These are phyloP conservation scores for Trichoderma harzianum DNA, from an alignment of 2,329 filamentous ascomycete species.

Conservation along the genomic window DNA sequence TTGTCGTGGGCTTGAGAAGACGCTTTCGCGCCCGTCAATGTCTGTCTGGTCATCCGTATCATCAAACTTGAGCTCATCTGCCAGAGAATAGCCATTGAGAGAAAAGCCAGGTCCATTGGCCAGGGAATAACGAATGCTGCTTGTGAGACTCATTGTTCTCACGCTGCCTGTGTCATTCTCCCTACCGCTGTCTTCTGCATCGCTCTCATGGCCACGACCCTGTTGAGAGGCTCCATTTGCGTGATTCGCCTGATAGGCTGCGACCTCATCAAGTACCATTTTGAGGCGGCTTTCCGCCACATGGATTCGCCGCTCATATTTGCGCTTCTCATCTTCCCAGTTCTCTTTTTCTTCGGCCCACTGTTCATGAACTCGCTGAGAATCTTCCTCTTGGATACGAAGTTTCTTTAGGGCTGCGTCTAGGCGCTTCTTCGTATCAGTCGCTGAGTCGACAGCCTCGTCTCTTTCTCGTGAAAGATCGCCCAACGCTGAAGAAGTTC, in stretches of 20 bases:
- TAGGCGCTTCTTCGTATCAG: slow-evolving; percentile 72
- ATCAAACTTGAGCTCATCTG: slow-evolving; percentile 86
- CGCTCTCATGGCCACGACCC: slow-evolving; percentile 47
- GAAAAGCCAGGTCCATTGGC: slow-evolving; percentile 54
- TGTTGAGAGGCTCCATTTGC: slow-evolving; percentile 37
- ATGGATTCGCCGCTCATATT: slow-evolving; percentile 79
- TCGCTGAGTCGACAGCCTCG: slow-evolving; percentile 67
- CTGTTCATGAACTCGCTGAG: slow-evolving; percentile 69
- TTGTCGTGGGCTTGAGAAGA: slow-evolving; percentile 48
- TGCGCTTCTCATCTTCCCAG: slow-evolving; percentile 82
- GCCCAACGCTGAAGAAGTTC: slow-evolving; percentile 78
- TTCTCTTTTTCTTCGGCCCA: slow-evolving; percentile 81
- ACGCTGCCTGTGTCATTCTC: slow-evolving; percentile 73
- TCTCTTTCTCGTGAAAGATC: slow-evolving; percentile 85
- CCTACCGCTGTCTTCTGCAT: slow-evolving; percentile 58
- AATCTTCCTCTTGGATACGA: slow-evolving; percentile 77
- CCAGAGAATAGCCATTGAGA: slow-evolving; percentile 72
- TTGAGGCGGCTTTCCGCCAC: slow-evolving; percentile 86
- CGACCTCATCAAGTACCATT: slow-evolving; percentile 79
- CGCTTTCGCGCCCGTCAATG: slow-evolving; percentile 64
- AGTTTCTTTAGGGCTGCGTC: slow-evolving; percentile 75
- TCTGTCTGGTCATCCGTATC: slow-evolving; percentile 72
- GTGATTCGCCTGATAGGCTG: slow-evolving; percentile 61
- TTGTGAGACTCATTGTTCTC: slow-evolving; percentile 66
- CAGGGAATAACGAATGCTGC: slow-evolving; percentile 71